Conservation (phyloP, 202 grass and related monocot species). For the Setaria viridis region DNA sequence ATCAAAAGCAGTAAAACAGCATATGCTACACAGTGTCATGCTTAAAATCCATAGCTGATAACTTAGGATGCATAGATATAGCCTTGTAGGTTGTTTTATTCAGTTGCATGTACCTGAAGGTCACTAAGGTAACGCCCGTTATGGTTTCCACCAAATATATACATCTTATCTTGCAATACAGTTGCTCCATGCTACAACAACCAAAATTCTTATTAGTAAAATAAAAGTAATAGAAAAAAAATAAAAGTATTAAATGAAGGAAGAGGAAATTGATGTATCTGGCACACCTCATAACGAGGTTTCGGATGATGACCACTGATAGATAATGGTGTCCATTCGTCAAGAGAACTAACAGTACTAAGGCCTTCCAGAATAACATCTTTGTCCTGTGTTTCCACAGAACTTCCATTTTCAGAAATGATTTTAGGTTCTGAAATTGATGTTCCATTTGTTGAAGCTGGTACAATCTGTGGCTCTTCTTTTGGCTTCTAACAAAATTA, state of each 20-base stretch:
- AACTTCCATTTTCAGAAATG: conserved; percentile 81
- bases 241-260: conserved; percentile 11
- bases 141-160: conserved; percentile 96
- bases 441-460: conserved; percentile 71
- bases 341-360: conserved; percentile 69
- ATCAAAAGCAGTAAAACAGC: conserved; percentile 20
- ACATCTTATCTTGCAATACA: conserved; percentile 93
- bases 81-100: conserved; percentile 20
- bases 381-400: conserved; percentile 84
- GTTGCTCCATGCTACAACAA: conserved; percentile 87
- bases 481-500: conserved; percentile 72
- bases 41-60: conserved; percentile 30
- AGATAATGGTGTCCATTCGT: conserved; percentile 84
- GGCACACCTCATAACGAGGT: conserved; percentile 84
- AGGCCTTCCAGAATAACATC: conserved; percentile 92
- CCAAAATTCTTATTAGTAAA: conserved; percentile 45
- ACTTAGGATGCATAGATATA: conserved; percentile 24
- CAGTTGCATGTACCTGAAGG: conserved; percentile 67
- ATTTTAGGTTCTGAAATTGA: conserved; percentile 81
- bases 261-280: conserved; percentile 18
- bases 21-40: conserved; percentile 7
- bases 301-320: conserved; percentile 72
- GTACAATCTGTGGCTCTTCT: conserved; percentile 50
- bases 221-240: conserved; percentile 28
- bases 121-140: conserved; percentile 97